phyloP scores from a whole-genome alignment of 208 protist species.

The Novymonas esmeraldas region DNA sequence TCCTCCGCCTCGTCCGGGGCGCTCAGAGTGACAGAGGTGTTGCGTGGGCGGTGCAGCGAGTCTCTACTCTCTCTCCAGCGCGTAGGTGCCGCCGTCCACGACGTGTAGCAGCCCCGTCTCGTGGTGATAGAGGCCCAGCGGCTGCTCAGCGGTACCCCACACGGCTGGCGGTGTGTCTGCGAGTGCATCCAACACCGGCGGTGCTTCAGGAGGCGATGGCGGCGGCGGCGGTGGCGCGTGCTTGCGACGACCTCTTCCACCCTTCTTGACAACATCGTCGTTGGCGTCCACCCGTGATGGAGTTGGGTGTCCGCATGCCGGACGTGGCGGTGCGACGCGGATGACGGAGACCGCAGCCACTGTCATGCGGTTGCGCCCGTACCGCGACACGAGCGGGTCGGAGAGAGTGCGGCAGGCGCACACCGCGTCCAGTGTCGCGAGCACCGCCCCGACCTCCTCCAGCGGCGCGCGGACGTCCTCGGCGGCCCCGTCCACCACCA shows the following conservation, averaged over 20 bases:
- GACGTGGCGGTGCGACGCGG: constrained; percentile 17
- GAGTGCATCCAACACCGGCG: neutral
- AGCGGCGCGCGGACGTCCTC: constrained; percentile 14
- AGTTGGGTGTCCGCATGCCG: neutral
- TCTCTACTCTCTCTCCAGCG: constrained; percentile 36
- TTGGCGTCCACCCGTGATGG: neutral
- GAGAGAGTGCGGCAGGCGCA: constrained; percentile 49
- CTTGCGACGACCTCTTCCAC: neutral
- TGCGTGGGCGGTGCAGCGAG: no score
- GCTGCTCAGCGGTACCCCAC: neutral
- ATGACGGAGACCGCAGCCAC: constrained; percentile 48
- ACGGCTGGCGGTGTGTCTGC: neutral
- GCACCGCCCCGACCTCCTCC: constrained; percentile 52
- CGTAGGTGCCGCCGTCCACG: constrained; percentile 25
- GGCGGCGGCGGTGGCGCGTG: neutral
- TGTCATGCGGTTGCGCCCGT: constrained; percentile 65
- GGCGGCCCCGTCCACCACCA: neutral
- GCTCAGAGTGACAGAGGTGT: no score
- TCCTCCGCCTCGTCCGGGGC: neutral
- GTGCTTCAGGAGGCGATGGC: neutral
- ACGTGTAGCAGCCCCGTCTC: constrained; percentile 54
- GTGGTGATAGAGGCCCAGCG: constrained; percentile 34
- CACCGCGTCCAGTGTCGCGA: constrained; percentile 41
- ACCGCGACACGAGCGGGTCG: constrained; percentile 52
- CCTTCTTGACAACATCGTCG: neutral